Percentiles rank a stretch among this genome's conserved stretches.
Conservation (phyloP, 306 rosid species). For the Quercus gilva region DNA sequence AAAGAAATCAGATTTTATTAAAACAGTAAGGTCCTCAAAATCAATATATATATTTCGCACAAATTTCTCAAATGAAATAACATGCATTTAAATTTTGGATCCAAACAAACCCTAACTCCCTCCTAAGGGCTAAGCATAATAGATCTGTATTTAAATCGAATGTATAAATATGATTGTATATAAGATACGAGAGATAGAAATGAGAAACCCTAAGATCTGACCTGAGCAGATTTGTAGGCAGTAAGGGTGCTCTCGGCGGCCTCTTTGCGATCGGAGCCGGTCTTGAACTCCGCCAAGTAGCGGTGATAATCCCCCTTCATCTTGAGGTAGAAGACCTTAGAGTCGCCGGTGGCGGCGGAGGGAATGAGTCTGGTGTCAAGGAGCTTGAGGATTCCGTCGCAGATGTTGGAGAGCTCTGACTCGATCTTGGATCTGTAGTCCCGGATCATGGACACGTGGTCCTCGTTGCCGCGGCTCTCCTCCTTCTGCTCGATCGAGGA, state of each 20-base stretch:
- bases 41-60: not conserved
- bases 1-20: not conserved
- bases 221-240: constrained; percentile 98
- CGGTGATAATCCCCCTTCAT: constrained; percentile 99
- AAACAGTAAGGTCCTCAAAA: not conserved
- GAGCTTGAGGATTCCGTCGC: constrained; percentile 94
- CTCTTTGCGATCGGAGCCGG: constrained; percentile 95
- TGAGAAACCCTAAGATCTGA: constrained; percentile 9
- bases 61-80: not conserved
- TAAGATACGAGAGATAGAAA: not conserved
- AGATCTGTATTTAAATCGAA: not conserved
- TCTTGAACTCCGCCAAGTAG: constrained; percentile 96
- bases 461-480: constrained; percentile 99
- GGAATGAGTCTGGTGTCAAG: constrained; percentile 96
- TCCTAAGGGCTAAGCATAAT: not conserved
- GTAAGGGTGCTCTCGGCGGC: constrained; percentile 98
- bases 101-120: not conserved
- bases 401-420: constrained; percentile 81
- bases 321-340: constrained; percentile 95
- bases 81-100: not conserved
- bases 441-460: constrained; percentile 79
- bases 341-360: constrained; percentile 80
- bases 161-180: not conserved
- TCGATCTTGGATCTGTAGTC: constrained; percentile 99
- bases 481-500: constrained; percentile 99